Percentiles rank a stretch among this genome's conserved stretches.
These are phyloP conservation scores for Rostrohypoxylon terebratum DNA, from an alignment of 495 filamentous ascomycete genomes.

Conservation along the genomic window DNA sequence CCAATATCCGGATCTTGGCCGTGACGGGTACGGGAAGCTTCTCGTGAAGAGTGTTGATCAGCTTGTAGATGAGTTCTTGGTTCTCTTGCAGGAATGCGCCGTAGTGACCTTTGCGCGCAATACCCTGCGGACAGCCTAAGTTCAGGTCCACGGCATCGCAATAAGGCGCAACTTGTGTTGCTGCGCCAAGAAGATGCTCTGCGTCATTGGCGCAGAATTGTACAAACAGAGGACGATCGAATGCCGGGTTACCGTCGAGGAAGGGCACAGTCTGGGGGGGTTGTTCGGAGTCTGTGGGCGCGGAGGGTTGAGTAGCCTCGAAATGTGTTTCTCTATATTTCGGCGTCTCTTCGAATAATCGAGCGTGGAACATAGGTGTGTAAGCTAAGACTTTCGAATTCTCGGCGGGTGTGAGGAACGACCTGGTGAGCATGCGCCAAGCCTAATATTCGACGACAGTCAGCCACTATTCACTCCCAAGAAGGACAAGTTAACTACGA, in stretches of 20 bases:
- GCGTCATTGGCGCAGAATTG: conserved; percentile 97
- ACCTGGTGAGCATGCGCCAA: conserved; percentile 94
- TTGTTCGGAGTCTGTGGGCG: conserved; percentile 18
- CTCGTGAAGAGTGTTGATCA: conserved; percentile 82
- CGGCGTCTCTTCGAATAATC: conserved; percentile 78
- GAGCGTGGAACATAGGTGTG: conserved; percentile 94
- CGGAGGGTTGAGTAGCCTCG: conserved; percentile 65
- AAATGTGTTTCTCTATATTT: conserved; percentile 82
- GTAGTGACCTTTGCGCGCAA: conserved; percentile 89
- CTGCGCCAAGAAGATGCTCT: conserved; percentile 78
- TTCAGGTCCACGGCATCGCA: conserved; percentile 98
- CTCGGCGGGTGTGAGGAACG: conserved; percentile 77
- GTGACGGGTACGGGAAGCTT: conserved; percentile 85
- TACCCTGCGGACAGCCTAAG: conserved; percentile 97
- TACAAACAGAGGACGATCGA: conserved; percentile 91
- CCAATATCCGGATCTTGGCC: conserved; percentile 92
- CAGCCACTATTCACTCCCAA: conserved; percentile 18
- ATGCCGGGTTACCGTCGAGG: conserved; percentile 85
- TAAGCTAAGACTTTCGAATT: conserved; percentile 77
- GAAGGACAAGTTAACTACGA: not conserved
- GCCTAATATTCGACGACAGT: conserved; percentile 65
- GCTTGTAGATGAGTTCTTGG: conserved; percentile 78
- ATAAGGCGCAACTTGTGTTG: conserved; percentile 78
- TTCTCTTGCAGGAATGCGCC: conserved; percentile 96
- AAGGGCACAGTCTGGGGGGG: conserved; percentile 51